Evolutionary conservation across 2,329 filamentous ascomycete genomes (phyloP), one percentile per base, ranked within the genome.

Genomic region (Hymenoscyphus occultus): DNA sequence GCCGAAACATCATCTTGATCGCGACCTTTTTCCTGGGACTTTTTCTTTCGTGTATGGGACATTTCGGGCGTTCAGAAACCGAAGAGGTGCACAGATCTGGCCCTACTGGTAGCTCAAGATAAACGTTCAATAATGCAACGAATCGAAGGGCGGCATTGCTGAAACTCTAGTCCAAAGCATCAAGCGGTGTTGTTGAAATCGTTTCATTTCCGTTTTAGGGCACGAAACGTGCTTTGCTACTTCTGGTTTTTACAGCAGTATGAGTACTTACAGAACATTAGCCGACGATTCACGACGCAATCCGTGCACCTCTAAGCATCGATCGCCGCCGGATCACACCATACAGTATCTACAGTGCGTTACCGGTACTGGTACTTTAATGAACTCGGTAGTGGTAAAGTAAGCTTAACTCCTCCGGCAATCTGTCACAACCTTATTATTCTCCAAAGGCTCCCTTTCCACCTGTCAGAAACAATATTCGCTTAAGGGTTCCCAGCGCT

Each of bases 301-400:
- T 54, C 59, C 32, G 59, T 60, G 59, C 59, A 6, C 42, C 10
- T 19, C 32, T 48, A 60, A 60, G 59, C 59, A 60, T 60, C 51
- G 59, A 51, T 60, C 59, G 28, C 59, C 19, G 9, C 19, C n/a
- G 7, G 22, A 22, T 22, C 45, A 51, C 19, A 12, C 45, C 45
- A 10, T 51, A 10, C 22, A n/a, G 10, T 10, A n/a, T 35, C 35
- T 35, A 35, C 35, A 7, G 35, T 35, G 5, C 35, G 28, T 3
- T 28, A 28, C 28, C 28, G 28, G 28, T 28, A 28, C 28, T 28
- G 28, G 28, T 28, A 28, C 28, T 28, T 28, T 35, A 35, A 6
- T 35, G 35, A 7, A 35, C 9, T 35, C 35, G 9, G 9, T 35
- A 7, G 35, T 7, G 35, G 35, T 10, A 10, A 35, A 35, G 35